Evolutionary conservation across 129 eudicot genomes (phyloP).

Genomic region (Tanacetum coccineum): DNA sequence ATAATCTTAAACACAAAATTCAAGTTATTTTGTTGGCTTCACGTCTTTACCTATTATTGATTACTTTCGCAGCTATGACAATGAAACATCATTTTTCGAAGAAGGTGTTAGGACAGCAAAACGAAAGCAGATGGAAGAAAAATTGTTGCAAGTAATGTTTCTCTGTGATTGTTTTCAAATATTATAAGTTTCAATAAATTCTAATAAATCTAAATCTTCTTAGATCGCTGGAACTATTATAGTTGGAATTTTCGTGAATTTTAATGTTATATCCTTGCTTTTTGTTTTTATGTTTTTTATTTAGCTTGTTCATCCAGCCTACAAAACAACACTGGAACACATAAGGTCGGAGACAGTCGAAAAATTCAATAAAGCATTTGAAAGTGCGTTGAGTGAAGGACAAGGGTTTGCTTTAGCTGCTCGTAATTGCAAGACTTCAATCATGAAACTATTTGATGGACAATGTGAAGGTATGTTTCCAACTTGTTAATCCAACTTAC

Average conservation of each 20-base stretch:
- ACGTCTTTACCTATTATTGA: neutral
- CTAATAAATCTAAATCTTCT: no score
- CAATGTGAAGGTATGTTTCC: slow-evolving; percentile 53
- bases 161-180: neutral
- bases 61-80: slow-evolving; percentile 46
- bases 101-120: slow-evolving; percentile 51
- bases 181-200: neutral
- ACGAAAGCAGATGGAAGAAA: slow-evolving; percentile 44
- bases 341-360: slow-evolving; percentile 56
- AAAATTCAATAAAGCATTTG: slow-evolving; percentile 63
- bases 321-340: slow-evolving; percentile 58
- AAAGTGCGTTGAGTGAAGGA: slow-evolving; percentile 53
- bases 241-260: neutral
- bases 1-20: neutral
- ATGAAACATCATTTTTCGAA: slow-evolving; percentile 51
- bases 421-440: slow-evolving; percentile 42
- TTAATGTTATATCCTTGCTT: slow-evolving; percentile 13
- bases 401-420: slow-evolving; percentile 67
- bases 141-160: slow-evolving; percentile 39
- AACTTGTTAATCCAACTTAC: neutral
- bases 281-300: neutral
- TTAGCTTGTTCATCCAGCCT: slow-evolving; percentile 65
- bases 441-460: slow-evolving; percentile 47
- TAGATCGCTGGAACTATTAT: neutral
- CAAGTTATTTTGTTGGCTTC: neutral